Evolutionary conservation across 2,329 filamentous ascomycete genomes (phyloP).

Genomic region (Colletotrichum sp.): DNA sequence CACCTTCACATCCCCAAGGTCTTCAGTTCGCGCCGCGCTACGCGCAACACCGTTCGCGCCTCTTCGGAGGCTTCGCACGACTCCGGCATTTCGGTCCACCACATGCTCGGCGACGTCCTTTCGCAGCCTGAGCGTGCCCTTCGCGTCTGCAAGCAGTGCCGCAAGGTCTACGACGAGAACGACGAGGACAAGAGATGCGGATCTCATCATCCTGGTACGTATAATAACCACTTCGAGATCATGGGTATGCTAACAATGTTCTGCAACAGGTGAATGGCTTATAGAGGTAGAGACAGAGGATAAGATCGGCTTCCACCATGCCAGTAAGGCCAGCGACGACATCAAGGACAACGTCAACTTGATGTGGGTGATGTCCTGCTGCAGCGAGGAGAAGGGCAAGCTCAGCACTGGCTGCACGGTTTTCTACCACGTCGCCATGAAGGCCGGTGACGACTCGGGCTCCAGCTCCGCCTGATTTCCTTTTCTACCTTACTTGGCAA

Average conservation of each 20-base stretch:
- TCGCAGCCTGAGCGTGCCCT: background rate
- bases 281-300: background rate
- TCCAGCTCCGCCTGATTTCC: background rate
- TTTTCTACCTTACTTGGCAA: background rate
- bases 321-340: background rate
- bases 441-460: background rate
- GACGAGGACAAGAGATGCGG: background rate
- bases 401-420: background rate
- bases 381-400: background rate
- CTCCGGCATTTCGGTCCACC: background rate
- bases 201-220: background rate
- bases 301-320: background rate
- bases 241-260: background rate
- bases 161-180: background rate
- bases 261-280: constrained; percentile 2
- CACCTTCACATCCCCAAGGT: background rate
- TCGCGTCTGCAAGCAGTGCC: background rate
- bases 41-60: background rate
- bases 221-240: too few relatives aligned
- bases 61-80: background rate
- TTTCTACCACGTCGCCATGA: background rate
- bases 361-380: background rate
- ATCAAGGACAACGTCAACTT: background rate
- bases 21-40: background rate
- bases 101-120: background rate